Evolutionary conservation across 75 land plant genomes (phyloP).

Genomic region (Sequoiadendron giganteum): DNA sequence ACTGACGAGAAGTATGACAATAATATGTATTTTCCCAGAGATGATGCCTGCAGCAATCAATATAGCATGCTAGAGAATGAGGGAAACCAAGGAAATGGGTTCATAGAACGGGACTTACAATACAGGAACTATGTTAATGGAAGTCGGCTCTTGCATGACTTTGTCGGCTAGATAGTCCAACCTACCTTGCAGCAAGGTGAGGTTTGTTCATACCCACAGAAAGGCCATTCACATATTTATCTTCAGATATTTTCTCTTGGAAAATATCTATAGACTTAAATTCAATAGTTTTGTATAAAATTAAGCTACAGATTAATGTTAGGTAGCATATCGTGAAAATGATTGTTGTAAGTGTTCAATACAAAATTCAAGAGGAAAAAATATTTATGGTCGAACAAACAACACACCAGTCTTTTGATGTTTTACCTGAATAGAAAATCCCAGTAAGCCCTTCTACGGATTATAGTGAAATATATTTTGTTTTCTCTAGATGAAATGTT

Average conservation of each 20-base stretch:
- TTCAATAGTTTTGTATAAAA: background rate
- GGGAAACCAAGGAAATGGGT: conserved; percentile 4
- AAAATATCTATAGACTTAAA: background rate
- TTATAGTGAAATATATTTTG: background rate
- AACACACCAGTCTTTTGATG: background rate
- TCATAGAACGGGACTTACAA: background rate
- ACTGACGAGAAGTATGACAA: conserved; percentile 2
- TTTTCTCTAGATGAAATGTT: background rate
- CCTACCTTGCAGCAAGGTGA: background rate
- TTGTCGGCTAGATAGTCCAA: background rate
- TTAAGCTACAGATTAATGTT: too few species aligned
- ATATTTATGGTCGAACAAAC: background rate
- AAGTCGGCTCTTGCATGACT: conserved; percentile 10
- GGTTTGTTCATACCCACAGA: background rate
- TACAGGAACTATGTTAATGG: conserved; percentile 10
- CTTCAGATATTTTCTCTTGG: background rate
- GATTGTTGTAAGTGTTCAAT: background rate
- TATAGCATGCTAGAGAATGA: conserved; percentile 6
- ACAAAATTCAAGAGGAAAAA: background rate
- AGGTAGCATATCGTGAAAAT: background rate
- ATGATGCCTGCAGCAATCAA: conserved; percentile 6
- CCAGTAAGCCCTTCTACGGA: background rate
- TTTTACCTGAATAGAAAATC: background rate
- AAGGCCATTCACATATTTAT: background rate
- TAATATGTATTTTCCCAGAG: conserved; percentile 8